Conservation (phyloP, 306 rosid genomes). For the Crotalaria pallida region DNA sequence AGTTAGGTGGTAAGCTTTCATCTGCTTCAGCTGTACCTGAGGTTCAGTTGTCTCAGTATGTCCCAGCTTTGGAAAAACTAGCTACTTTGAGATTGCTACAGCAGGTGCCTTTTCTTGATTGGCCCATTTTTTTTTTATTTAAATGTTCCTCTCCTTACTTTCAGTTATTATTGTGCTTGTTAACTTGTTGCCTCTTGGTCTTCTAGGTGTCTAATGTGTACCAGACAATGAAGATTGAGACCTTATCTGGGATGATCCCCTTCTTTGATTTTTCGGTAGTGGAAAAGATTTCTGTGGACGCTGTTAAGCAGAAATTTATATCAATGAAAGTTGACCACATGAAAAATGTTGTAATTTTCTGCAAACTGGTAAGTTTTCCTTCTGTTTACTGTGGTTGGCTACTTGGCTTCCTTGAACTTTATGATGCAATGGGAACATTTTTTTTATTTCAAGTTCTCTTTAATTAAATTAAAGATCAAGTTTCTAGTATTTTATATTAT, state of each 20-base stretch:
- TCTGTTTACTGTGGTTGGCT: background rate
- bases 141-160: background rate
- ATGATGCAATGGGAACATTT: background rate
- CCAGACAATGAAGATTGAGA: constrained; percentile 76
- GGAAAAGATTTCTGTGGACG: constrained; percentile 92
- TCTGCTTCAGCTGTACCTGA: constrained; percentile 93
- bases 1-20: constrained; percentile 80
- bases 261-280: constrained; percentile 68
- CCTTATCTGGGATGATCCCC: constrained; percentile 75
- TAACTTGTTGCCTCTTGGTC: background rate
- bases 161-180: background rate
- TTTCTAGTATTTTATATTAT: background rate
- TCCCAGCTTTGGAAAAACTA: constrained; percentile 69
- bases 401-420: background rate
- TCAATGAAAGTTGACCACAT: constrained; percentile 89
- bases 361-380: constrained; percentile 30
- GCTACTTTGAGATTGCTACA: constrained; percentile 92
- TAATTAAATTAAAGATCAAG: background rate
- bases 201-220: constrained; percentile 82
- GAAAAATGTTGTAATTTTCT: constrained; percentile 53
- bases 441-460: background rate
- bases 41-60: constrained; percentile 77
- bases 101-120: constrained; percentile 50
- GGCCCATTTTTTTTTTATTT: background rate
- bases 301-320: constrained; percentile 80